A percentile compares a stretch with the other conserved stretches of the same genome.
phyloP scores from a whole-genome alignment of 805 yeast genomes.

The Ascoidea rubescens region DNA sequence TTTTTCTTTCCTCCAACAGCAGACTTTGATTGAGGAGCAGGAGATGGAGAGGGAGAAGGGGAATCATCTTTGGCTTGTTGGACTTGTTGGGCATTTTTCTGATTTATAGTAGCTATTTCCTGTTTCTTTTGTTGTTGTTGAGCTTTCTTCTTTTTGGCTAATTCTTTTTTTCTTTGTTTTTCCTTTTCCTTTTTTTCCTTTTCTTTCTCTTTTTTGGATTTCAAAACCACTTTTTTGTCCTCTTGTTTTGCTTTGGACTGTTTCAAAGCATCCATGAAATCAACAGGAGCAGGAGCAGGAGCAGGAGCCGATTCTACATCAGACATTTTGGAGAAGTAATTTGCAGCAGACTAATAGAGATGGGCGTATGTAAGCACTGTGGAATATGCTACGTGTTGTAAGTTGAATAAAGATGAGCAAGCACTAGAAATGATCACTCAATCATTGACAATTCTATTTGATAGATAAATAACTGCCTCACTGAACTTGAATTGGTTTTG shows the following conservation, averaged over 20 bases:
- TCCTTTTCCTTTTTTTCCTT: slow-evolving; percentile 90
- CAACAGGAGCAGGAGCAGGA: slow-evolving; percentile 31
- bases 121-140: slow-evolving; percentile 48
- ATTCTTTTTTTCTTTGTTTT: slow-evolving; percentile 82
- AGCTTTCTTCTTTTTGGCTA: slow-evolving; percentile 75
- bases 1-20: slow-evolving; percentile 21
- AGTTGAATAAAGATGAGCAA: too few species aligned
- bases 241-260: slow-evolving; percentile 68
- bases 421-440: too few species aligned
- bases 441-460: too few species aligned
- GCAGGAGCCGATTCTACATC: neutral
- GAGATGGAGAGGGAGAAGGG: slow-evolving; percentile 17
- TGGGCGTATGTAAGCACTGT: too few species aligned
- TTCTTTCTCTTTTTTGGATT: slow-evolving; percentile 88
- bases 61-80: slow-evolving; percentile 20
- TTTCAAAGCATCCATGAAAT: slow-evolving; percentile 74
- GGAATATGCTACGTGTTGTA: too few species aligned
- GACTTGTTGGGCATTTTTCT: slow-evolving; percentile 16
- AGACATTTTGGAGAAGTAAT: neutral
- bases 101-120: slow-evolving; percentile 29
- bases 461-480: too few species aligned
- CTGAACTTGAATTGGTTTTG: too few species aligned
- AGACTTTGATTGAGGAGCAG: slow-evolving; percentile 21
- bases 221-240: slow-evolving; percentile 54
- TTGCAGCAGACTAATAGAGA: too few species aligned